Evolutionary conservation across 331 rosid species (phyloP).

Genomic region (Pyrus hybrid): DNA sequence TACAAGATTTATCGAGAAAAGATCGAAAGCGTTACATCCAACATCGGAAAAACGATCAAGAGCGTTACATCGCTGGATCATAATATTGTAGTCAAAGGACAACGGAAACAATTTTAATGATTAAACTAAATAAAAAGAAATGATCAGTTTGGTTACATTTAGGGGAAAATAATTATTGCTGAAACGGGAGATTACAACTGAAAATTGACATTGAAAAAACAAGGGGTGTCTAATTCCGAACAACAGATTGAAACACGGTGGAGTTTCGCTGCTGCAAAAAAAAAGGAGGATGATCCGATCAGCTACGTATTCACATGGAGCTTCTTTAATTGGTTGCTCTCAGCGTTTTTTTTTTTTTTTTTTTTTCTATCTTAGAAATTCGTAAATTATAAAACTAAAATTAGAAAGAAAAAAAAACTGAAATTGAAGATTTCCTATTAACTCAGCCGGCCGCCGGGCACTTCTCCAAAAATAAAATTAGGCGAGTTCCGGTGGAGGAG

Average conservation of each 20-base stretch:
- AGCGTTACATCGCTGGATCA: no score
- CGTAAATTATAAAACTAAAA: background rate
- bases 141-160: no score
- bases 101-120: background rate
- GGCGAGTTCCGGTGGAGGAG: conserved; percentile 54
- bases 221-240: background rate
- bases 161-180: background rate
- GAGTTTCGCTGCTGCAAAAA: conserved; percentile 41
- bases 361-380: background rate
- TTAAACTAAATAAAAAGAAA: background rate
- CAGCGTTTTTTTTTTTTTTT: background rate
- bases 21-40: no score
- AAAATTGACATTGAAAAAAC: background rate
- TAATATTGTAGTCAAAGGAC: no score
- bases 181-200: conserved; percentile 19
- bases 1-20: no score
- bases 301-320: conserved; percentile 42
- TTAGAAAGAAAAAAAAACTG: conserved; percentile 8
- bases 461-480: conserved; percentile 17
- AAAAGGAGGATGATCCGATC: conserved; percentile 8
- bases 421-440: background rate
- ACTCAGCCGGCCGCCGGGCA: background rate
- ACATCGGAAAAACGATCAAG: no score
- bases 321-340: background rate
- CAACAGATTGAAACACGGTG: conserved; percentile 27